A percentile compares a stretch with the other conserved stretches of the same genome.
Conservation (phyloP, 2,329 filamentous ascomycete species). For the Calonectria hawksworthii region DNA sequence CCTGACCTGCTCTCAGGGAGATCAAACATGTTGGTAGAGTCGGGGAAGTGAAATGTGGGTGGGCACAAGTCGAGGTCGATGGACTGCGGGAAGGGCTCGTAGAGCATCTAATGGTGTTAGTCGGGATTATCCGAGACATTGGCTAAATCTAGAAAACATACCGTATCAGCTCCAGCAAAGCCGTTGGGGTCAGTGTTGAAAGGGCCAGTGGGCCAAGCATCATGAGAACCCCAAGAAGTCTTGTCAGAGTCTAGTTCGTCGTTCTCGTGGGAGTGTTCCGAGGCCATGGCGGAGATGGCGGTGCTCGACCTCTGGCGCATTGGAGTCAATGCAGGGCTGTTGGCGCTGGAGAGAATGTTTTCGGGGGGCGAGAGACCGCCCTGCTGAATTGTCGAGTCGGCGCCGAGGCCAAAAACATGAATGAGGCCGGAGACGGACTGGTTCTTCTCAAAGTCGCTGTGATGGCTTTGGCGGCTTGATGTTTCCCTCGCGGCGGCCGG, state of each 20-base stretch:
- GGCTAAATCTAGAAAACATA: not conserved
- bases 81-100: constrained; percentile 17
- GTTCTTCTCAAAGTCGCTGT: not conserved
- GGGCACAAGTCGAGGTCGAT: constrained; percentile 20
- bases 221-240: constrained; percentile 14
- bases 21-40: constrained; percentile 9
- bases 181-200: constrained; percentile 5
- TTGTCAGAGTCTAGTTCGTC: constrained; percentile 14
- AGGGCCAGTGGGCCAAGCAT: constrained; percentile 14
- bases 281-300: not conserved
- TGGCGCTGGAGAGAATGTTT: constrained; percentile 2
- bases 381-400: not conserved
- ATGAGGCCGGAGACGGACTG: constrained; percentile 7
- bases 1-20: not conserved
- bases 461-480: not conserved
- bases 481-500: not conserved
- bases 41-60: constrained; percentile 22
- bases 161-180: constrained; percentile 17
- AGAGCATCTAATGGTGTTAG: constrained; percentile 14
- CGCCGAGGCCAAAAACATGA: constrained; percentile 18
- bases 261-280: constrained; percentile 16
- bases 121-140: too few species aligned
- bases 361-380: constrained; percentile 18
- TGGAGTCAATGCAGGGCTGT: constrained; percentile 12
- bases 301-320: constrained; percentile 2